phyloP scores from a whole-genome alignment of 2,329 filamentous ascomycete genomes.

The Salinomyces thailandicus region DNA sequence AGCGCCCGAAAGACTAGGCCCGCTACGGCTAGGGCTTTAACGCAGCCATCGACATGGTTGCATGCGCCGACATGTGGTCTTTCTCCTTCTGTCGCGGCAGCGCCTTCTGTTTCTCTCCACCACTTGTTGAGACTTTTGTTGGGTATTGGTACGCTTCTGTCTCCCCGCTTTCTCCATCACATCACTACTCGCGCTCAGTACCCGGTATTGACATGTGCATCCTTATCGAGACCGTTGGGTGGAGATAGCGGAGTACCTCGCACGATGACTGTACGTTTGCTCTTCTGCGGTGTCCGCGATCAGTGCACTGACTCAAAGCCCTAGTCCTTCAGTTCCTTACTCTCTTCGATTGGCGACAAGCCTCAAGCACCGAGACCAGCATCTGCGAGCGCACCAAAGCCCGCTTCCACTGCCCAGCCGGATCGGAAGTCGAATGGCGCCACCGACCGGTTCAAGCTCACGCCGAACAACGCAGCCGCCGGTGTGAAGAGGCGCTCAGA shows the following conservation, averaged over 20 bases:
- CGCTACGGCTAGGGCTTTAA: no score
- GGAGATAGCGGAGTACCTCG: neutral
- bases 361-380: conserved; percentile 13
- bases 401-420: conserved; percentile 3
- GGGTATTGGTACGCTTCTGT: conserved; percentile 2
- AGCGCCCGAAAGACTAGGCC: no score
- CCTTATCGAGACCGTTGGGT: neutral
- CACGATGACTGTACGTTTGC: conserved; percentile 5
- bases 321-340: conserved; percentile 23
- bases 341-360: conserved; percentile 21
- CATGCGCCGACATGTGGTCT: neutral
- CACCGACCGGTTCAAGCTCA: conserved; percentile 12
- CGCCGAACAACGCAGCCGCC: conserved; percentile 18
- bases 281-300: neutral
- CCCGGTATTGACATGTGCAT: conserved; percentile 1
- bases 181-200: neutral
- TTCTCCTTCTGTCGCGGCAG: no score
- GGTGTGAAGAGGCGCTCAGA: conserved; percentile 28
- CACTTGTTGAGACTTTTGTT: neutral
- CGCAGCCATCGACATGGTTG: no score
- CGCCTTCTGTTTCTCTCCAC: neutral
- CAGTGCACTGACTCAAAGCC: conserved; percentile 11
- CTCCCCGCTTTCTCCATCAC: conserved; percentile 1
- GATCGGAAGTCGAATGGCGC: conserved; percentile 8
- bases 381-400: conserved; percentile 9